Conservation (phyloP, 768 basidiomycete species). For the Rubroboletus satanas region DNA sequence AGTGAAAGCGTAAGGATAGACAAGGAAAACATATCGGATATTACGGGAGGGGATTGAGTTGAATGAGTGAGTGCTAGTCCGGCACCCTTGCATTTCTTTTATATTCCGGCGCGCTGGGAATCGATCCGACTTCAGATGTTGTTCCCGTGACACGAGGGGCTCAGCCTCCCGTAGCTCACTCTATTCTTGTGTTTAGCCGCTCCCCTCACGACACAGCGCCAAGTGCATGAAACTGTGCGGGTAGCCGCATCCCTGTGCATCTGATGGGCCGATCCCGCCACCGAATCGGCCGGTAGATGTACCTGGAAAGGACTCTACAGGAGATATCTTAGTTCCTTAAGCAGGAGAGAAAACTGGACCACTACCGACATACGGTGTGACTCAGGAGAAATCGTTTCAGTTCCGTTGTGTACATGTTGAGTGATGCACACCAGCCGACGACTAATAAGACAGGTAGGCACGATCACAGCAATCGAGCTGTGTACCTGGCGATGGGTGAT, state of each 20-base stretch:
- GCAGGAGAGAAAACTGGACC: not conserved
- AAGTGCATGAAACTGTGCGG: not conserved
- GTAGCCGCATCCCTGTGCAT: not conserved
- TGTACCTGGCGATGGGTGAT: not conserved
- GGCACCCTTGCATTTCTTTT: not conserved
- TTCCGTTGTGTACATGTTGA: not conserved
- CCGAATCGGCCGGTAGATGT: not conserved
- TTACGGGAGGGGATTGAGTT: not conserved
- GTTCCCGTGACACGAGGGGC: not conserved
- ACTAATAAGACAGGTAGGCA: not conserved
- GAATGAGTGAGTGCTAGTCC: too few relatives aligned
- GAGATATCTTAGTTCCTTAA: not conserved
- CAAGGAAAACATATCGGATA: not conserved
- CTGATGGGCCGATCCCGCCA: not conserved
- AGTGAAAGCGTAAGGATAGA: conserved; percentile 9
- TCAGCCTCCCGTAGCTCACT: not conserved
- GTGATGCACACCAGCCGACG: not conserved
- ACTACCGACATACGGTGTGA: not conserved
- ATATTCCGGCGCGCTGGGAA: not conserved
- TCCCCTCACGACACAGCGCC: not conserved
- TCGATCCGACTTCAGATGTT: not conserved
- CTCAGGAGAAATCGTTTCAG: too few relatives aligned
- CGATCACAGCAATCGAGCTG: not conserved
- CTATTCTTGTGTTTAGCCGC: not conserved
- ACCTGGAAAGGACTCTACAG: not conserved